Conservation (phyloP, 305 asterid genomes). For the Andrographis paniculata region DNA sequence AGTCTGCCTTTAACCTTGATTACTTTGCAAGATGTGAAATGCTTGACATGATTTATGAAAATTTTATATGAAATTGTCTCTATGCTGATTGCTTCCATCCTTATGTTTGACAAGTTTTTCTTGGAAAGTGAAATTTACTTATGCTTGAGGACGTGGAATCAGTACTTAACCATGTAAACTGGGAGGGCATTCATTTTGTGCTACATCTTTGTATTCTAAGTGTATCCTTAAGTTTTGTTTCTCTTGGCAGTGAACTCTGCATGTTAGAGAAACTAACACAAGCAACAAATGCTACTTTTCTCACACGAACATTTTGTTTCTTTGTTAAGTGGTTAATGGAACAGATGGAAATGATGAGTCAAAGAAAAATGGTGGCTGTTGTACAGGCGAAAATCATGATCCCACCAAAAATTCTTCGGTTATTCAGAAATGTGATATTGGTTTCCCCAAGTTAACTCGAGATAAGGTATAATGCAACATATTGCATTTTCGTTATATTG, state of each 20-base stretch:
- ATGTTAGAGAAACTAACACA: no score
- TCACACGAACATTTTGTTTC: conserved; percentile 1
- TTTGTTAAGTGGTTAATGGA: conserved; percentile 18
- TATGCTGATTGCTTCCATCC: no score
- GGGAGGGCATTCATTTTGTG: background rate
- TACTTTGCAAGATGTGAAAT: background rate
- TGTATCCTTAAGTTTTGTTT: background rate
- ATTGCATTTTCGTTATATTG: no score
- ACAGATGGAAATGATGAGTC: conserved; percentile 35
- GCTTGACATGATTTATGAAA: background rate
- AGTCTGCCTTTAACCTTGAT: no score
- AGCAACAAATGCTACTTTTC: background rate
- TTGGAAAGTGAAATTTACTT: no score
- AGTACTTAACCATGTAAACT: background rate
- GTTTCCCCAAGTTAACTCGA: conserved; percentile 27
- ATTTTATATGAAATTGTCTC: no score
- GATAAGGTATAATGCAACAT: no score
- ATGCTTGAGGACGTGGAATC: conserved; percentile 3
- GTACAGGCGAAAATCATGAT: conserved; percentile 27
- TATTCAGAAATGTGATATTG: conserved; percentile 21
- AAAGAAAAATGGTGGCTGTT: conserved; percentile 24
- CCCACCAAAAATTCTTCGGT: conserved; percentile 17
- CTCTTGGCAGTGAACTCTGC: background rate
- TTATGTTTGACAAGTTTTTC: no score
- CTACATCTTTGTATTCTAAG: background rate